Evolutionary conservation across 2,329 filamentous ascomycete genomes (phyloP), one percentile per base, ranked within the genome.

Genomic region (Trichoderma sp.): DNA sequence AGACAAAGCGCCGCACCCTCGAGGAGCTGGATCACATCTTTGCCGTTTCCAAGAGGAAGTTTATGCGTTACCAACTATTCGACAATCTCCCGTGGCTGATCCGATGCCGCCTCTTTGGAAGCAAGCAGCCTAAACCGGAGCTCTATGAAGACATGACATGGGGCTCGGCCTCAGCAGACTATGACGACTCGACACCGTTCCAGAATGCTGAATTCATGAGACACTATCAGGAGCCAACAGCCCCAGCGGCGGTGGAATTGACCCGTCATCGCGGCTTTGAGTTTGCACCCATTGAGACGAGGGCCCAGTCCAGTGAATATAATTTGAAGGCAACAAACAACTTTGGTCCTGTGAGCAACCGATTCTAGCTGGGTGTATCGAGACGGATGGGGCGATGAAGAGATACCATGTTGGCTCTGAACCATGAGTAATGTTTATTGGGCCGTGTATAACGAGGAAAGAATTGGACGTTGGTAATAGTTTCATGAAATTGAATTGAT

Each of bases 21-120:
- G 80, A 83, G 66, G 79, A 82, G 46, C 74, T 83, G 10, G 79
- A 81, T 58, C 73, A 77, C 49, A 75, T 83, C 39, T 83, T 82
- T 67, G 79, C 66, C 34, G 74, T 74, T 43, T 75, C 76, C 11
- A 83, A 83, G 71, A 71, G 74, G n/a, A 72, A 74, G 7, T 83
- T 83, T 63, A 77, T 80, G 30, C 71, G 70, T 4, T 79, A 79
- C 61, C 80, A 83, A 71, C 49, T 80, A 1, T 56, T 69, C 0
- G 63, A 71, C 14, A 79, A 81, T 63, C 69, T 81, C 6, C 80
- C 80, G 0, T 82, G 80, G 77, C 74, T 80, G 37, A 72, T 77
- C 30, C 71, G 72, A 21, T 71, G 70, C 6, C 75, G 76, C 32
- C 14, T 79, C 0, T 70, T 79, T 26, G 59, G 72, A 5, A 71